Evolutionary conservation across 345 rosid species (phyloP).

Genomic region (Aurinia saxatilis): DNA sequence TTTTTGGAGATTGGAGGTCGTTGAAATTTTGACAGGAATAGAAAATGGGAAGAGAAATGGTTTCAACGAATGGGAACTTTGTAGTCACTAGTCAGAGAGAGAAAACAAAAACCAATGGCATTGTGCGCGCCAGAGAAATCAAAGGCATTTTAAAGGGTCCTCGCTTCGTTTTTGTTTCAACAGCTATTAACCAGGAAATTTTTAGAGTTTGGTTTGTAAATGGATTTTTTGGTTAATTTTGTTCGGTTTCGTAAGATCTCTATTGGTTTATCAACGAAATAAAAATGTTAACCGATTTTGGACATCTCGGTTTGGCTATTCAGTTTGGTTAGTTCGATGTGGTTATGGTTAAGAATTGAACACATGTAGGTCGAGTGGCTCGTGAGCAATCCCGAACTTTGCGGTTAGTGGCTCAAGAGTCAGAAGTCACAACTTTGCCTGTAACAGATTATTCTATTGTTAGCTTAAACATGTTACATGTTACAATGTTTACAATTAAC

Average conservation of each 20-base stretch:
- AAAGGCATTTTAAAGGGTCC: conserved; percentile 19
- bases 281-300: background rate
- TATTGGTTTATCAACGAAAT: background rate
- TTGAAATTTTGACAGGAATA: conserved; percentile 6
- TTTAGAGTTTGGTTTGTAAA: background rate
- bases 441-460: conserved; percentile 10
- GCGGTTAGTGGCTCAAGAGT: conserved; percentile 4
- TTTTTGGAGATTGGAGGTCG: conserved; percentile 15
- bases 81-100: conserved; percentile 31
- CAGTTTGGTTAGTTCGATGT: no score
- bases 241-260: background rate
- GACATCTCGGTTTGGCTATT: background rate
- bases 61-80: conserved; percentile 22
- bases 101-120: conserved; percentile 16
- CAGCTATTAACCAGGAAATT: background rate
- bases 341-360: background rate
- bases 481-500: background rate
- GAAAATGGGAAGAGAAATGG: conserved; percentile 21
- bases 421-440: conserved; percentile 11
- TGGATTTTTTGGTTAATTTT: conserved; percentile 4
- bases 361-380: no score
- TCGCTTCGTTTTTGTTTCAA: conserved; percentile 22
- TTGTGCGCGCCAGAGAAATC: conserved; percentile 25
- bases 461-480: conserved; percentile 6
- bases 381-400: conserved; percentile 2